These are phyloP conservation scores for Yarrowia galli DNA, from an alignment of 1,139 yeast genomes.

Conservation along the genomic window DNA sequence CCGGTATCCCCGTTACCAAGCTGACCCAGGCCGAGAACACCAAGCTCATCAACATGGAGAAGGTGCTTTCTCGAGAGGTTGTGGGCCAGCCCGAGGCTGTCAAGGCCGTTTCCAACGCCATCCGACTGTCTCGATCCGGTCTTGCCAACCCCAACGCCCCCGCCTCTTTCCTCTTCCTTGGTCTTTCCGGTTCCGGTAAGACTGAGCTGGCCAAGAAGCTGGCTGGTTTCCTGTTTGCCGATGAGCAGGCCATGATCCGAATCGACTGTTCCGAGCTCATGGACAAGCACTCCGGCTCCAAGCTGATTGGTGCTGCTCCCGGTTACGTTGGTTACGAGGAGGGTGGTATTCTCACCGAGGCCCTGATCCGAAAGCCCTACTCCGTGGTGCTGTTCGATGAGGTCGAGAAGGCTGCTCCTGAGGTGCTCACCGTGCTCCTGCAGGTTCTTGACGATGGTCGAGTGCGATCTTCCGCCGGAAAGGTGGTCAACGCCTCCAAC, in stretches of 20 bases:
- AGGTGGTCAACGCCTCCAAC: constrained; percentile 89
- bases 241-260: constrained; percentile 94
- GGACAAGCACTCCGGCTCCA: constrained; percentile 95
- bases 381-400: constrained; percentile 95
- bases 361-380: constrained; percentile 88
- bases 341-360: constrained; percentile 95
- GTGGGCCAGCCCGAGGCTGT: constrained; percentile 98
- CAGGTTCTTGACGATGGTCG: constrained; percentile 97
- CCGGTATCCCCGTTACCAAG: constrained; percentile 98
- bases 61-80: constrained; percentile 77
- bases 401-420: constrained; percentile 99
- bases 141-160: constrained; percentile 95
- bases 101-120: constrained; percentile 93
- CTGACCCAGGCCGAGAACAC: constrained; percentile 94
- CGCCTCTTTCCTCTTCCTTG: constrained; percentile 91
- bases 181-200: constrained; percentile 97
- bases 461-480: constrained; percentile 92
- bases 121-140: constrained; percentile 87
- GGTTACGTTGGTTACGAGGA: constrained; percentile 98
- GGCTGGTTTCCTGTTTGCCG: constrained; percentile 94
- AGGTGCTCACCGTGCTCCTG: constrained; percentile 86
- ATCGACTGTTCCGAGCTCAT: constrained; percentile 96
- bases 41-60: constrained; percentile 93
- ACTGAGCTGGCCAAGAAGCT: constrained; percentile 96
- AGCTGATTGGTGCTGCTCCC: constrained; percentile 95